Conservation (phyloP, 192 early-diverging fungal genomes). For the Podila minutissima region DNA sequence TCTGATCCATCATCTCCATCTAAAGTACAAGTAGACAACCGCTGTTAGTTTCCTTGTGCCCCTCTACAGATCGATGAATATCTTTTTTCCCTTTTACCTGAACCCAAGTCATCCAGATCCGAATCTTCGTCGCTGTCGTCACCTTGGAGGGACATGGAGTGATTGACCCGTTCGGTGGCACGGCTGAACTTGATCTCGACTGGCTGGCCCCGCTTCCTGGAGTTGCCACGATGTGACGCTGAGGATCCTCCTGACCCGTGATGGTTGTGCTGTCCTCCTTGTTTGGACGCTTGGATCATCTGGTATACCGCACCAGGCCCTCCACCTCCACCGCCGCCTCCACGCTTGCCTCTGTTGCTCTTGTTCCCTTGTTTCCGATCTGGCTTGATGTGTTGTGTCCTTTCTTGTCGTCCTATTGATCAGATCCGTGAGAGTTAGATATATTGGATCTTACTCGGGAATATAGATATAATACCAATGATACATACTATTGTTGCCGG, state of each 20-base stretch:
- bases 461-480: background rate
- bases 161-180: background rate
- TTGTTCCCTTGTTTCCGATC: background rate
- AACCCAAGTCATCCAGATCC: too few relatives aligned
- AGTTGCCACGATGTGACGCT: background rate
- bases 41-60: background rate
- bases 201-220: background rate
- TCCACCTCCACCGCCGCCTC: slow-evolving; percentile 8
- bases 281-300: background rate
- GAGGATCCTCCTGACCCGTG: background rate
- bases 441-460: background rate
- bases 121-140: background rate
- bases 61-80: background rate
- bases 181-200: slow-evolving; percentile 6
- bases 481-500: background rate
- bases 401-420: too few relatives aligned
- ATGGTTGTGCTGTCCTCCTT: background rate
- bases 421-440: background rate
- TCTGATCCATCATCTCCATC: slow-evolving; percentile 36
- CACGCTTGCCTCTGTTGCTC: background rate
- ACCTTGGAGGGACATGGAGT: background rate
- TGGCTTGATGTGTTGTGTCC: background rate
- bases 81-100: background rate
- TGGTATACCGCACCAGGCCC: background rate
- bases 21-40: background rate